Conservation (phyloP, 768 basidiomycete genomes). For the Podaxis sp. region DNA sequence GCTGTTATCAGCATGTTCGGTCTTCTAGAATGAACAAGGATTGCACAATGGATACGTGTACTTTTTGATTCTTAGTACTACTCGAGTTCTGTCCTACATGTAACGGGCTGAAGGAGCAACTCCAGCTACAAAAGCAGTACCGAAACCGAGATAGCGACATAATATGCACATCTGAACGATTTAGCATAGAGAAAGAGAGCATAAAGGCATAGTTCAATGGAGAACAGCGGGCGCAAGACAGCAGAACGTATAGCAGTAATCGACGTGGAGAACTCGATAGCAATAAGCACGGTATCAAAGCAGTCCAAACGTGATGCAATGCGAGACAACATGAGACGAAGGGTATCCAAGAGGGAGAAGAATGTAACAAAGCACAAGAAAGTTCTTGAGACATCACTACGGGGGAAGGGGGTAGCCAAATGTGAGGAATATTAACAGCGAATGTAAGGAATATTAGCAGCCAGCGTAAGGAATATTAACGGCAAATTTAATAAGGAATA, state of each 20-base stretch:
- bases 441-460: background rate
- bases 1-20: slow-evolving; percentile 78
- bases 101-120: background rate
- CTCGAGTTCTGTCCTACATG: background rate
- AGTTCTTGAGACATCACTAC: background rate
- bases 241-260: slow-evolving; percentile 14
- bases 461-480: slow-evolving; percentile 4
- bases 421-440: background rate
- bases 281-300: slow-evolving; percentile 15
- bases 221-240: background rate
- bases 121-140: slow-evolving; percentile 1
- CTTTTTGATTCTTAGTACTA: background rate
- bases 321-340: slow-evolving; percentile 6
- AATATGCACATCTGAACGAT: background rate
- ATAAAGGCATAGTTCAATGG: slow-evolving; percentile 19
- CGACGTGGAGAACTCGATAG: slow-evolving; percentile 11
- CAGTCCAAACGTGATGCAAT: slow-evolving; percentile 11
- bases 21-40: slow-evolving; percentile 32
- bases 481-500: background rate
- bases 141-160: slow-evolving; percentile 16
- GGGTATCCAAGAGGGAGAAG: slow-evolving; percentile 1
- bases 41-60: background rate
- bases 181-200: slow-evolving; percentile 14
- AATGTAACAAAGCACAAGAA: slow-evolving; percentile 2
- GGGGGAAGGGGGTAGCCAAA: background rate